These are phyloP conservation scores for Fusarium sp. DNA, from an alignment of 2,329 filamentous ascomycete species.

Conservation along the genomic window DNA sequence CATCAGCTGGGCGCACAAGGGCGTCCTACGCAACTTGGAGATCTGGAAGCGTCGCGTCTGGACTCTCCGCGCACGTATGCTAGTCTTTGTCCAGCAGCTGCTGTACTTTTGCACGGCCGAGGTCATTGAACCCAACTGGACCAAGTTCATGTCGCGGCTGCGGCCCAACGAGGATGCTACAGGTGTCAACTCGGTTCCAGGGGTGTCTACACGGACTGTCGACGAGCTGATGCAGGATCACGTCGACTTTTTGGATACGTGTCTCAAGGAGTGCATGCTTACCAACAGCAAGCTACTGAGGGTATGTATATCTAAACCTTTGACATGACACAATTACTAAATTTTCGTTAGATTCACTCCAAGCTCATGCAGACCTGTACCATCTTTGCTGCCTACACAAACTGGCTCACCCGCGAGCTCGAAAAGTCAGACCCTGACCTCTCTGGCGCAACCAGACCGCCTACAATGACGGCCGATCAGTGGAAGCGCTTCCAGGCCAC, in stretches of 20 bases:
- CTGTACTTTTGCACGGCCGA: slow-evolving; percentile 97
- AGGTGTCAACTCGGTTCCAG: slow-evolving; percentile 39
- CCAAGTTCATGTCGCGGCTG: slow-evolving; percentile 88
- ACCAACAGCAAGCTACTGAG: slow-evolving; percentile 95
- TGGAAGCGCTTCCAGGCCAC: slow-evolving; percentile 69
- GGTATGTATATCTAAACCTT: slow-evolving; percentile 57
- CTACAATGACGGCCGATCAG: slow-evolving; percentile 70
- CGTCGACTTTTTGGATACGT: slow-evolving; percentile 97
- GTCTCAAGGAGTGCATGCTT: slow-evolving; percentile 98
- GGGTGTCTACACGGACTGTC: slow-evolving; percentile 74
- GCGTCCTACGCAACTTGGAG: slow-evolving; percentile 79
- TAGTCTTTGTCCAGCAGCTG: slow-evolving; percentile 96
- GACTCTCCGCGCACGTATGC: slow-evolving; percentile 92
- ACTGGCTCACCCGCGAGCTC: slow-evolving; percentile 86
- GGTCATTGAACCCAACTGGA: slow-evolving; percentile 98
- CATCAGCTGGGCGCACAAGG: slow-evolving; percentile 84
- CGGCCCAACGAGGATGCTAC: slow-evolving; percentile 66
- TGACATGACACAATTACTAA: slow-evolving; percentile 21
- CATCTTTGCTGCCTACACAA: slow-evolving; percentile 91
- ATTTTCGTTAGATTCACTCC: slow-evolving; percentile 81
- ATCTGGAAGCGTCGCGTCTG: slow-evolving; percentile 94
- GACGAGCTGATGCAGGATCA: slow-evolving; percentile 99
- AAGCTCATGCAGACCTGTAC: slow-evolving; percentile 97
- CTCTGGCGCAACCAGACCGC: slow-evolving; percentile 67
- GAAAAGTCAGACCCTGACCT: slow-evolving; percentile 87